Percentiles rank a stretch among this genome's conserved stretches.
These are phyloP conservation scores for Penicillium rolfsii DNA, from an alignment of 2,329 filamentous ascomycete species.

Conservation along the genomic window DNA sequence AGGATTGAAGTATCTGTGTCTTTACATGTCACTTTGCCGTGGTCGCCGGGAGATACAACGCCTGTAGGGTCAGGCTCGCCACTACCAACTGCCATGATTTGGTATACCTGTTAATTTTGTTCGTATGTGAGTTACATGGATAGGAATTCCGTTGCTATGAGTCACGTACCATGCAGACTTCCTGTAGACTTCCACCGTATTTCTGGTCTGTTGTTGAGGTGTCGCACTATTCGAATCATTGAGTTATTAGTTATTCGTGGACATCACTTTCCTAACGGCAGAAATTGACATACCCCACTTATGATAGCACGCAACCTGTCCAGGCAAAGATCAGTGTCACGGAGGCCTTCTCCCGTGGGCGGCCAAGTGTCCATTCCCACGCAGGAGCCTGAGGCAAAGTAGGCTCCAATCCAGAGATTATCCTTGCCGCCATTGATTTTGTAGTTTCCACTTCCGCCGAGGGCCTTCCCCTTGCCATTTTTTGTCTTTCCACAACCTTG, in stretches of 20 bases:
- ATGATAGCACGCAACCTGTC: neutral
- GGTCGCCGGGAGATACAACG: neutral
- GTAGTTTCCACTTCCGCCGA: neutral
- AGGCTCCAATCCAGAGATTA: neutral
- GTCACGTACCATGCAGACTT: neutral
- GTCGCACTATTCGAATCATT: neutral
- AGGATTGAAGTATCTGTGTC: neutral
- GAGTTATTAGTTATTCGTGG: neutral
- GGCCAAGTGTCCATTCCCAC: neutral
- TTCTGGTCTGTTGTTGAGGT: neutral
- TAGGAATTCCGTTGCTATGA: neutral
- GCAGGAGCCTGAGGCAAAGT: neutral
- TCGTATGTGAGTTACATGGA: neutral
- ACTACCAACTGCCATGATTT: neutral
- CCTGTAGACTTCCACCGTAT: neutral
- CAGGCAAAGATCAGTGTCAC: neutral
- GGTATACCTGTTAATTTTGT: neutral
- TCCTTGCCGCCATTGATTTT: neutral
- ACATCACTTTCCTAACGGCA: neutral
- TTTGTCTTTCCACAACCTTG: neutral
- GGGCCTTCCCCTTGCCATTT: neutral
- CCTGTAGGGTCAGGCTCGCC: neutral
- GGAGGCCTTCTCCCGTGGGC: neutral
- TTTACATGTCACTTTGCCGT: neutral
- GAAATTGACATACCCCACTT: neutral